Evolutionary conservation across 495 filamentous ascomycete genomes (phyloP).

Genomic region (Penicillium coprophilum): DNA sequence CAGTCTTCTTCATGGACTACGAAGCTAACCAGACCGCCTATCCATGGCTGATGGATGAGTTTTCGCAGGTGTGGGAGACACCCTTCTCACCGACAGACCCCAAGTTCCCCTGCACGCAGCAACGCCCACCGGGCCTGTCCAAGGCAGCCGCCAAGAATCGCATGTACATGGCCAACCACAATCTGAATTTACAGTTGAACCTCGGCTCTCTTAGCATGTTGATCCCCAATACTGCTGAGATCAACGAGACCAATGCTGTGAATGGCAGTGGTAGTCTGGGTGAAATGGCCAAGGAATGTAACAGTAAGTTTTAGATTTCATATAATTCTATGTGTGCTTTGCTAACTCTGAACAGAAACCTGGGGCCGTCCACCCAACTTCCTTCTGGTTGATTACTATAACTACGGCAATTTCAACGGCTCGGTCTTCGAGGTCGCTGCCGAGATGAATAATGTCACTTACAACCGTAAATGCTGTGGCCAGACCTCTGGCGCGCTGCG

Average conservation of each 20-base stretch:
- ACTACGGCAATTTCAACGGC: constrained; percentile 67
- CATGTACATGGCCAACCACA: constrained; percentile 92
- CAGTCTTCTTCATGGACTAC: constrained; percentile 76
- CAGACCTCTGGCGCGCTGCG: constrained; percentile 31
- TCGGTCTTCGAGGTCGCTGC: constrained; percentile 92
- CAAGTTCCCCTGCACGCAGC: constrained; percentile 57
- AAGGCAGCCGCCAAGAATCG: constrained; percentile 52
- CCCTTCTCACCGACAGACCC: constrained; percentile 61
- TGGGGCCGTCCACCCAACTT: constrained; percentile 81
- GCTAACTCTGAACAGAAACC: constrained; percentile 31
- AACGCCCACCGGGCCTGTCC: constrained; percentile 60
- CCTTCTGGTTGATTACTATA: constrained; percentile 88
- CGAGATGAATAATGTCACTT: constrained; percentile 79
- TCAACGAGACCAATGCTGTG: constrained; percentile 69
- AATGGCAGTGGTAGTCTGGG: constrained; percentile 70
- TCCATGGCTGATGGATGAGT: constrained; percentile 67
- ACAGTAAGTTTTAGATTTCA: constrained; percentile 36
- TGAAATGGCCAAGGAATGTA: constrained; percentile 64
- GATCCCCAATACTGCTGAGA: constrained; percentile 68
- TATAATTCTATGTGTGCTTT: not conserved
- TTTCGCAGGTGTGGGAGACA: constrained; percentile 66
- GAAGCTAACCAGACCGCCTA: constrained; percentile 74
- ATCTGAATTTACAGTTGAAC: constrained; percentile 73
- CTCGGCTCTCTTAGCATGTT: constrained; percentile 60
- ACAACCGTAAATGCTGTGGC: constrained; percentile 73